Evolutionary conservation across 257 asterid species (phyloP).

Genomic region (Thymus mandschuricus): DNA sequence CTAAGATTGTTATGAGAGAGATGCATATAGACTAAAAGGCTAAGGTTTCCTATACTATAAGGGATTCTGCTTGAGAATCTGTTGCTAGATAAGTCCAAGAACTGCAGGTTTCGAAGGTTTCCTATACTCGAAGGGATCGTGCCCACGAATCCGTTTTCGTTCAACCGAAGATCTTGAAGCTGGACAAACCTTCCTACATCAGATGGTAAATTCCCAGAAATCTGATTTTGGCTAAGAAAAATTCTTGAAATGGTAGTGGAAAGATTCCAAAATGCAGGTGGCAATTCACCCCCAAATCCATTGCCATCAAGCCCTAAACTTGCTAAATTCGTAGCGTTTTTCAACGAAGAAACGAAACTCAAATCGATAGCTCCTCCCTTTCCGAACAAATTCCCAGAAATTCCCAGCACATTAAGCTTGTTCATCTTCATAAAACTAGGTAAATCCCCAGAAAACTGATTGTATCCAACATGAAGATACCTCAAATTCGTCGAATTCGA

Average conservation of each 20-base stretch:
- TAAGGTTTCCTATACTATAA: neutral
- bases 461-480: conserved; percentile 19
- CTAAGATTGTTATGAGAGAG: neutral
- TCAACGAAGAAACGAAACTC: conserved; percentile 18
- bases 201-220: conserved; percentile 24
- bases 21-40: neutral
- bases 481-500: conserved; percentile 26
- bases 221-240: conserved; percentile 12
- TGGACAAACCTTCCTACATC: conserved; percentile 27
- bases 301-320: conserved; percentile 17
- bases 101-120: conserved; percentile 19
- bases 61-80: conserved; percentile 9
- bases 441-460: conserved; percentile 19
- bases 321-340: conserved; percentile 24
- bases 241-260: conserved; percentile 23
- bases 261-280: conserved; percentile 27
- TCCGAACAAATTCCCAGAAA: neutral
- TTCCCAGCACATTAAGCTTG: neutral
- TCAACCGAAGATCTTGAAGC: conserved; percentile 27
- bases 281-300: conserved; percentile 25
- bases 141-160: conserved; percentile 20
- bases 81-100: conserved; percentile 32
- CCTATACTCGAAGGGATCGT: conserved; percentile 26
- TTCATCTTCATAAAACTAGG: conserved; percentile 16
- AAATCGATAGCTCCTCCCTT: neutral